Evolutionary conservation across 352 stramenopile species (phyloP).

Genomic region (Pilasporangium apinafurcum): DNA sequence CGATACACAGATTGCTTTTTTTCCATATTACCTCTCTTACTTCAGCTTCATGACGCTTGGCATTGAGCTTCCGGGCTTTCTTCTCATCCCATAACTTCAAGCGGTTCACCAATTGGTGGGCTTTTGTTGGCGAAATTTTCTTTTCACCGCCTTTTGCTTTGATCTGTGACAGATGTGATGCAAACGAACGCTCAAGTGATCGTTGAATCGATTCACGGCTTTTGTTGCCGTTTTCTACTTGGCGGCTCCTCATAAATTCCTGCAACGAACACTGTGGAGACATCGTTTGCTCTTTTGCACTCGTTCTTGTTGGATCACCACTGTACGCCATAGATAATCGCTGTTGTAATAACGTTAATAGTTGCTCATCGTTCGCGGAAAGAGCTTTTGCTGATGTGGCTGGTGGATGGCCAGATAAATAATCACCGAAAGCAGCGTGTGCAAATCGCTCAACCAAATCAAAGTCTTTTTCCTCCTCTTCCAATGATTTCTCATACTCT

Average conservation of each 20-base stretch:
- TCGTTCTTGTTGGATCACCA: constrained; percentile 4
- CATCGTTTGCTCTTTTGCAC: not conserved
- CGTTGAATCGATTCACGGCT: constrained; percentile 6
- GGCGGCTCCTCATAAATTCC: constrained; percentile 5
- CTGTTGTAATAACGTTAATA: constrained; percentile 2
- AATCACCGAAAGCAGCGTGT: not conserved
- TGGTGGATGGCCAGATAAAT: constrained; percentile 1
- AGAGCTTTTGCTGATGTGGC: no score
- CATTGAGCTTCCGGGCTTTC: constrained; percentile 15
- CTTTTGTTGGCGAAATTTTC: constrained; percentile 23
- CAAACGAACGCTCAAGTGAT: not conserved
- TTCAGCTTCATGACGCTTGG: constrained; percentile 25
- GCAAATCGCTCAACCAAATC: constrained; percentile 11
- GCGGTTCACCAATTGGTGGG: constrained; percentile 24
- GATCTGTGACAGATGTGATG: no score
- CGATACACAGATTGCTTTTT: not conserved
- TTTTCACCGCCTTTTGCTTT: no score
- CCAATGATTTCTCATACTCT: constrained; percentile 4
- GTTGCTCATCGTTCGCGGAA: constrained; percentile 7
- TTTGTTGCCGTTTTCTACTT: not conserved
- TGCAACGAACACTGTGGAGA: constrained; percentile 7
- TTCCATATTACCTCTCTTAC: constrained; percentile 6
- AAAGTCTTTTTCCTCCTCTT: constrained; percentile 2
- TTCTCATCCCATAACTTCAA: constrained; percentile 35
- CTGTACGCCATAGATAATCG: constrained; percentile 10